Conservation (phyloP, 169 alveolate species). For the Babesia caballi region DNA sequence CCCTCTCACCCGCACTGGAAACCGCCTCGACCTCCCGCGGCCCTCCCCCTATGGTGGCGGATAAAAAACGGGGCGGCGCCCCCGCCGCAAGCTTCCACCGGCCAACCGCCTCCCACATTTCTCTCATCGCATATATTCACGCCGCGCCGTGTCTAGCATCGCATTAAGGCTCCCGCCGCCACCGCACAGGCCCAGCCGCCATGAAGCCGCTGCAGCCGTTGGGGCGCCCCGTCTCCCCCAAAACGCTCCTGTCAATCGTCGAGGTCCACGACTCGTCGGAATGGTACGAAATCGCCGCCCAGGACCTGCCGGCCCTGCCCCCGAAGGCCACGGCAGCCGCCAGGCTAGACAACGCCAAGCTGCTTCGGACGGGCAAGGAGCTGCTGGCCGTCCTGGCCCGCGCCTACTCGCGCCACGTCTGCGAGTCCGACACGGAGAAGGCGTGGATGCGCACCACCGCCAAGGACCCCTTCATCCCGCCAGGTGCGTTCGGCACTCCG, state of each 20-base stretch:
- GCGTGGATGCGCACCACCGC: conserved; percentile 56
- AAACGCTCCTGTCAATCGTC: conserved; percentile 20
- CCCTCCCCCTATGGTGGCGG: neutral
- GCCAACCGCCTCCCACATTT: neutral
- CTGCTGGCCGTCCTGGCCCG: conserved; percentile 20
- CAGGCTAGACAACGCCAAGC: neutral
- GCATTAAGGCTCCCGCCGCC: neutral
- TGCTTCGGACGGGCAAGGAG: conserved; percentile 52
- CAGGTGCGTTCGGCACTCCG: conserved; percentile 21
- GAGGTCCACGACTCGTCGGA: conserved; percentile 19
- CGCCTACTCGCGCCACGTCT: conserved; percentile 26
- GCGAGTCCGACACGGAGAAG: conserved; percentile 42
- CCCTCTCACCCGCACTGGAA: too few relatives aligned
- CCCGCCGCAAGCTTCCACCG: neutral
- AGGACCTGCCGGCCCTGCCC: neutral
- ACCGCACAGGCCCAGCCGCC: neutral
- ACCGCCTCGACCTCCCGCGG: neutral
- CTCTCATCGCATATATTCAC: neutral
- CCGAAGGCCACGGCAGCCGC: neutral
- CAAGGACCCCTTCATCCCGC: conserved; percentile 42
- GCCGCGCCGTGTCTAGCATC: neutral
- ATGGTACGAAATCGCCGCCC: conserved; percentile 48
- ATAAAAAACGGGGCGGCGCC: neutral
- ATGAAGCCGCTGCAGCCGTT: conserved; percentile 11
- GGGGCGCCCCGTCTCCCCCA: conserved; percentile 33